Conservation (phyloP, 352 stramenopile species). For the Phytophthora constricta region DNA sequence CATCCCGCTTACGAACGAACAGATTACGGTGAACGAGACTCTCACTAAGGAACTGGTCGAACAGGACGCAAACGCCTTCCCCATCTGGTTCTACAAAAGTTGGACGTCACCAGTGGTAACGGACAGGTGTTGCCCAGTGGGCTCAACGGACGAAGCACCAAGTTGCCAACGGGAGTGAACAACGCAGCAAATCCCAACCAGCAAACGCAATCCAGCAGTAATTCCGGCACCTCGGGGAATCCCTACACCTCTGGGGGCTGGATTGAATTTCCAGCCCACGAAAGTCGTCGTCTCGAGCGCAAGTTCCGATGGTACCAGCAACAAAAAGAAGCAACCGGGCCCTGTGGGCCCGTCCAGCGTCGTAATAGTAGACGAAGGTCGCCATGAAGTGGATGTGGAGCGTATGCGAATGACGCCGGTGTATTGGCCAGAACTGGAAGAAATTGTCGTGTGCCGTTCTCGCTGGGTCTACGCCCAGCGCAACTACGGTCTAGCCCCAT, state of each 20-base stretch:
- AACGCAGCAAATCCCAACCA: constrained; percentile 5
- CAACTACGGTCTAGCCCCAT: constrained; percentile 86
- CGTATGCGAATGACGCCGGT: constrained; percentile 82
- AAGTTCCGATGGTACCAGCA: constrained; percentile 72
- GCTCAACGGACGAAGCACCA: constrained; percentile 28
- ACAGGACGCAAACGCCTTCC: constrained; percentile 67
- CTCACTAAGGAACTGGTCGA: constrained; percentile 52
- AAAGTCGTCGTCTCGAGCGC: constrained; percentile 74
- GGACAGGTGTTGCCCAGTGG: constrained; percentile 43
- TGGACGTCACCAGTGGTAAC: constrained; percentile 46
- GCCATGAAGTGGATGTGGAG: constrained; percentile 80
- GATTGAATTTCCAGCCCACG: constrained; percentile 81
- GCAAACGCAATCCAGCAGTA: constrained; percentile 12
- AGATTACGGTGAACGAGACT: constrained; percentile 49
- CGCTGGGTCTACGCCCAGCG: constrained; percentile 83
- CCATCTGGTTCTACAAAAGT: constrained; percentile 88
- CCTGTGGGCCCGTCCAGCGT: constrained; percentile 53
- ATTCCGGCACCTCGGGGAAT: constrained; percentile 32
- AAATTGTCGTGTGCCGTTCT: constrained; percentile 72
- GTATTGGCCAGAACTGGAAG: constrained; percentile 79
- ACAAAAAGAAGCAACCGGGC: constrained; percentile 46
- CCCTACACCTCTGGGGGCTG: constrained; percentile 38
- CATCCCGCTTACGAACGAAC: constrained; percentile 47
- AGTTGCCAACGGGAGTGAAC: constrained; percentile 7
- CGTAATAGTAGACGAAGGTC: constrained; percentile 84